Base-by-base conservation (phyloP, 495 filamentous ascomycete species). In the Tuber indicum region DNA sequence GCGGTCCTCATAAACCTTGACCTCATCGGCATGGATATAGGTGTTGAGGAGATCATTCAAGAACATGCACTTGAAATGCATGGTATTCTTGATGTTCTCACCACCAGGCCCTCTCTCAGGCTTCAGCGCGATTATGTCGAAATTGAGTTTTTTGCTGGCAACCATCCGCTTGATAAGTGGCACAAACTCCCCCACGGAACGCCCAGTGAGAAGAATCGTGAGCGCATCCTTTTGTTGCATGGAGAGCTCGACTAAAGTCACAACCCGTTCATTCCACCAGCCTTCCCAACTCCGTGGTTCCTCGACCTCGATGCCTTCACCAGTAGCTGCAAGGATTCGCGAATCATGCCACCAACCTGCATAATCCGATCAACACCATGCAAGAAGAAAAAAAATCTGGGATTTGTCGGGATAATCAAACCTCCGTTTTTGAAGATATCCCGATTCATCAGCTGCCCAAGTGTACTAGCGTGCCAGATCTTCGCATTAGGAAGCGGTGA, bases 191-290 rank as follows among this genome's bases (percentile, higher is more conserved):
- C 85, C 85, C 84, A 97, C 93, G 36, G 89, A 87, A 19, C 96
- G 89, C n/a, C 96, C 96, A 17, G 96, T 99, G 49, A 99, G 86
- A 3, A 99, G 89, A 43, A 99, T 89, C 44, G 89, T 92, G 47
- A 99, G 86, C 10, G 92, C 92, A 85, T 97, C 94, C 76, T 93
- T 91, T 82, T 98, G 95, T 82, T 93, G 84, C 88, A 93, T 93
- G 81, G 91, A 94, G 72, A 98, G 87, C 83, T 87, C 84, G 2
- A 97, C 92, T 44, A 99, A 87, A 78, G 92, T 88, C 69, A 96
- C 91, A 81, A 99, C 92, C 80, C 91, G 88, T 82, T 99, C 94
- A 81, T 98, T 98, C 96, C 96, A 99, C 93, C 94, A 99, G 21
- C 94, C 94, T 72, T 91, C 84, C 96, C 96, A 99, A 5, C 88